Conservation (phyloP, 352 stramenopile species). For the Pythium scleroteichum region DNA sequence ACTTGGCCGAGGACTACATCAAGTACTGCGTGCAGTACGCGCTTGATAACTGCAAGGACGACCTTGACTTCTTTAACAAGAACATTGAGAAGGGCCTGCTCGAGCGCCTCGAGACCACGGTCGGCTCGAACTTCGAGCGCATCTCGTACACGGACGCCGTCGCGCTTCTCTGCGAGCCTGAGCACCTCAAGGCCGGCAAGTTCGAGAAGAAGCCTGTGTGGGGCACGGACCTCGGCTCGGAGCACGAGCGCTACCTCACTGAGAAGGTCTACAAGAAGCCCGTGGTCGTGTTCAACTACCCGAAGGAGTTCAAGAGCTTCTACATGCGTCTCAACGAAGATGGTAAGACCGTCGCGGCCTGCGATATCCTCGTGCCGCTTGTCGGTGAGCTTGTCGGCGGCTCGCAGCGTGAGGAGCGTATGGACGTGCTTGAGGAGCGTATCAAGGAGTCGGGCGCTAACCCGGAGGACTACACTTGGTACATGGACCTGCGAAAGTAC, state of each 20-base stretch:
- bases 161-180: slow-evolving; percentile 83
- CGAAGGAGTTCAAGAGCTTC: slow-evolving; percentile 99
- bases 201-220: slow-evolving; percentile 91
- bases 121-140: slow-evolving; percentile 61
- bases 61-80: slow-evolving; percentile 95
- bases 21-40: slow-evolving; percentile 95
- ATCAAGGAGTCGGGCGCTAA: slow-evolving; percentile 74
- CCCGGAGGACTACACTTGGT: slow-evolving; percentile 95
- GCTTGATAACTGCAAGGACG: slow-evolving; percentile 90
- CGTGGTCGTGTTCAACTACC: slow-evolving; percentile 99
- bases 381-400: slow-evolving; percentile 98
- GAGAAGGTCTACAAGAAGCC: slow-evolving; percentile 88
- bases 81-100: slow-evolving; percentile 90
- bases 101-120: slow-evolving; percentile 51
- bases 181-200: slow-evolving; percentile 82
- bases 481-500: slow-evolving; percentile 95
- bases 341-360: slow-evolving; percentile 96
- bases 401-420: slow-evolving; percentile 95
- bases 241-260: slow-evolving; percentile 97
- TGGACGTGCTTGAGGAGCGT: slow-evolving; percentile 87
- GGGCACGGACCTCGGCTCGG: slow-evolving; percentile 96
- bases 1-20: slow-evolving; percentile 96
- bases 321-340: slow-evolving; percentile 99
- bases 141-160: slow-evolving; percentile 96
- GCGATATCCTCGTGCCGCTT: slow-evolving; percentile 97